A percentile compares a stretch with the other conserved stretches of the same genome.
phyloP scores from a whole-genome alignment of 2,329 filamentous ascomycete species.

The Phaeomoniella chlamydospora region DNA sequence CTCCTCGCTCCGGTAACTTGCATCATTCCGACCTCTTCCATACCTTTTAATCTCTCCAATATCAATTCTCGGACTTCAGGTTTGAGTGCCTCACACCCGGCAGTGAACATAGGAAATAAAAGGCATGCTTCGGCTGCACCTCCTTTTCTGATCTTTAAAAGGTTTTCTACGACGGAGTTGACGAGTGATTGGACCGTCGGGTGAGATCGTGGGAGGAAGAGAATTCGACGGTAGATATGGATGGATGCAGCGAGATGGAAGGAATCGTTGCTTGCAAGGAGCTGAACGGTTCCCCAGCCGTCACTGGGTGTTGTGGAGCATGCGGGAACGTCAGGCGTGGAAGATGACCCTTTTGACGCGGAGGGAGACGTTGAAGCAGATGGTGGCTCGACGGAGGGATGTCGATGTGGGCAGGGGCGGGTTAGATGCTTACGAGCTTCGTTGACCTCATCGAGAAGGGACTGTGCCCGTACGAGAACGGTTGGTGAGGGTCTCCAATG shows the following conservation, averaged over 20 bases:
- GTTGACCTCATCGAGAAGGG: slow-evolving; percentile 46
- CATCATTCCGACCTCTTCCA: slow-evolving; percentile 62
- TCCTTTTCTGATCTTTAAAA: slow-evolving; percentile 48
- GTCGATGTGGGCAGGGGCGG: slow-evolving; percentile 22
- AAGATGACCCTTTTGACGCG: too few relatives aligned
- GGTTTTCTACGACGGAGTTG: slow-evolving; percentile 44
- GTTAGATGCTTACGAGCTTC: slow-evolving; percentile 33
- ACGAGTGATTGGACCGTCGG: slow-evolving; percentile 49
- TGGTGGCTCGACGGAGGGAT: slow-evolving; percentile 2
- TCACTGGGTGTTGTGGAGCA: slow-evolving; percentile 12
- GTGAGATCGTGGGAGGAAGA: slow-evolving; percentile 45
- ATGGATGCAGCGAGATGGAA: slow-evolving; percentile 69
- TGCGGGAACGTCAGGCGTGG: too few relatives aligned
- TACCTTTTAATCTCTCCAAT: slow-evolving; percentile 48
- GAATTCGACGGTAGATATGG: slow-evolving; percentile 59
- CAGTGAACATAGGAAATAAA: slow-evolving; percentile 71
- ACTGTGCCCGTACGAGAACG: slow-evolving; percentile 40
- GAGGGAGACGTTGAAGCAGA: not conserved
- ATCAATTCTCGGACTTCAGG: slow-evolving; percentile 43
- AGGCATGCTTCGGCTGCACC: slow-evolving; percentile 61
- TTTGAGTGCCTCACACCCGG: slow-evolving; percentile 57
- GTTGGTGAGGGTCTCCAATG: slow-evolving; percentile 45
- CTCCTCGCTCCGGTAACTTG: slow-evolving; percentile 52
- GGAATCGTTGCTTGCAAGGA: slow-evolving; percentile 59
- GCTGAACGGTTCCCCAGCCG: slow-evolving; percentile 47